Evolutionary conservation across 768 basidiomycete genomes (phyloP).

Genomic region (Tulasnella sp.): DNA sequence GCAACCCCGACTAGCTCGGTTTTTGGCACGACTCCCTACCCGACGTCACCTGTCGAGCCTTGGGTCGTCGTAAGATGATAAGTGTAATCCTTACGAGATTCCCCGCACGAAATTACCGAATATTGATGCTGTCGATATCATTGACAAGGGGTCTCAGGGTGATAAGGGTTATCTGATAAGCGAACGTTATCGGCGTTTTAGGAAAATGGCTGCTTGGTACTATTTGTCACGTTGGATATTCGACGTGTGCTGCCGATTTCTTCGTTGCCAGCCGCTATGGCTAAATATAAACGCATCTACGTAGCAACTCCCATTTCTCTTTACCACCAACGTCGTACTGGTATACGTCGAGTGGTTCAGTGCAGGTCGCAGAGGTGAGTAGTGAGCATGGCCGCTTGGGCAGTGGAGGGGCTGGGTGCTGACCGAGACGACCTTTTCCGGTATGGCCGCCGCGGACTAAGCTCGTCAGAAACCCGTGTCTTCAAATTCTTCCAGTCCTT

Average conservation of each 20-base stretch:
- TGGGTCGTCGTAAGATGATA: too few species aligned
- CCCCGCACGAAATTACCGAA: background rate
- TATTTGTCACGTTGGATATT: background rate
- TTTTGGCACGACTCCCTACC: too few species aligned
- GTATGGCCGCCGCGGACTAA: background rate
- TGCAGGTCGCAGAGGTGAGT: background rate
- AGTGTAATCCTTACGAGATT: background rate
- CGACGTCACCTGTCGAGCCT: too few species aligned
- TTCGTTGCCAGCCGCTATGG: background rate
- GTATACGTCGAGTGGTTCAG: background rate
- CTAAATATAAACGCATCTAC: background rate
- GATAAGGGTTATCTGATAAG: background rate
- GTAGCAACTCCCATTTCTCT: background rate
- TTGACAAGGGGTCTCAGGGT: background rate
- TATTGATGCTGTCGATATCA: background rate
- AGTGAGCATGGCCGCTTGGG: background rate
- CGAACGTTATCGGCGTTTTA: background rate
- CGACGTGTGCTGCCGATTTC: background rate
- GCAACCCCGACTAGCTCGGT: too few species aligned
- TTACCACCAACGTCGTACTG: background rate
- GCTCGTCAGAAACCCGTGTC: background rate
- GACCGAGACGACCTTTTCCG: background rate
- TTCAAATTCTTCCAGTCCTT: conserved; percentile 1
- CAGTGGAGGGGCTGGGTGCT: background rate
- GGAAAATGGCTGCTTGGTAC: background rate